Evolutionary conservation across 2,329 filamentous ascomycete genomes (phyloP).

Genomic region (Aspergillus ustus): DNA sequence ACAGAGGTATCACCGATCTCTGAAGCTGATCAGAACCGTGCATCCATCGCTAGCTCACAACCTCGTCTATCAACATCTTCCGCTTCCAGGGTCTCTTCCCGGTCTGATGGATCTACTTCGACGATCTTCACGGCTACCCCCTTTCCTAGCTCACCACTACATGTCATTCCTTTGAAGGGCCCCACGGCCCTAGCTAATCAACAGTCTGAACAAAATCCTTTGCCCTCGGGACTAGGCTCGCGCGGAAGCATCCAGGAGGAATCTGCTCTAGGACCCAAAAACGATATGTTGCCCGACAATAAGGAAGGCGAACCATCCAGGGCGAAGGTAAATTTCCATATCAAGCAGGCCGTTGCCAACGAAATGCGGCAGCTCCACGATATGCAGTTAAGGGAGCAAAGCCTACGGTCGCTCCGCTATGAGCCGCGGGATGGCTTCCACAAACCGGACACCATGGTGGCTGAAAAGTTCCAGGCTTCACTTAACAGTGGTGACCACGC

Average conservation of each 20-base stretch:
- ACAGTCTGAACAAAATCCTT: neutral
- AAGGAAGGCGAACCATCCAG: neutral
- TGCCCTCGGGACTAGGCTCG: neutral
- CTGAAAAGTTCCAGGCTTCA: conserved; percentile 26
- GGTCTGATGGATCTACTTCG: conserved; percentile 24
- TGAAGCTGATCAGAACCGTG: neutral
- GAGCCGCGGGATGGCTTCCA: conserved; percentile 33
- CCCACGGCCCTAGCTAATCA: neutral
- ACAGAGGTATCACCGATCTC: neutral
- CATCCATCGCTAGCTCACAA: neutral
- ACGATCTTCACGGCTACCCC: conserved; percentile 15
- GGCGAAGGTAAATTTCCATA: conserved; percentile 14
- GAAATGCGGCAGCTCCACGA: conserved; percentile 34
- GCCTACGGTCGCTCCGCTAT: conserved; percentile 32
- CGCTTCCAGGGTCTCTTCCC: conserved; percentile 23
- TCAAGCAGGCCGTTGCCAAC: conserved; percentile 24
- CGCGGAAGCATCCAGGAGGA: neutral
- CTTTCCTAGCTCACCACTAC: conserved; percentile 12
- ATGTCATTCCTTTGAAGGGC: conserved; percentile 1
- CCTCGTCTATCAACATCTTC: conserved; percentile 26
- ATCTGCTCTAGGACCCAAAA: conserved; percentile 5
- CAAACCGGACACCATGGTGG: conserved; percentile 27
- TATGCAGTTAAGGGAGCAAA: conserved; percentile 30
- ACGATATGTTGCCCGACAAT: conserved; percentile 7
- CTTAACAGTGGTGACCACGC: conserved; percentile 28